Evolutionary conservation across 805 yeast species (phyloP).

Genomic region (Wickerhamiella galacta): DNA sequence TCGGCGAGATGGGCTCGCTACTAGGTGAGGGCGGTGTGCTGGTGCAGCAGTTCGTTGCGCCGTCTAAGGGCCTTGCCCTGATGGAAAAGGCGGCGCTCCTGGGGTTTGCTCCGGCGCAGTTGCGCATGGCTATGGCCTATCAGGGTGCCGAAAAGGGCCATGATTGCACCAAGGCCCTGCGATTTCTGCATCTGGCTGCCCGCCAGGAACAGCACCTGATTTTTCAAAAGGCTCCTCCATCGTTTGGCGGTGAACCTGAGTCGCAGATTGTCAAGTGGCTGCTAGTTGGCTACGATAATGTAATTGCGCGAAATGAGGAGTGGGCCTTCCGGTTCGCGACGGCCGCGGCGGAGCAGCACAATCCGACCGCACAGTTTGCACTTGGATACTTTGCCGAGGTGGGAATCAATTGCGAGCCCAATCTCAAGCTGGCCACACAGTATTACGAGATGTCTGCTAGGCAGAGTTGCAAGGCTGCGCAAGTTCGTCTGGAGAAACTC

Average conservation of each 20-base stretch:
- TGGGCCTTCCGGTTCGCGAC: conserved; percentile 57
- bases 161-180: conserved; percentile 19
- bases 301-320: conserved; percentile 36
- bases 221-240: conserved; percentile 8
- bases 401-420: conserved; percentile 39
- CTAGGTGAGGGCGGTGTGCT: conserved; percentile 2
- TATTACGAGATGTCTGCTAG: conserved; percentile 39
- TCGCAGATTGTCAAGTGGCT: conserved; percentile 39
- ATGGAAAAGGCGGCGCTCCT: conserved; percentile 23
- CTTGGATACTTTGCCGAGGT: conserved; percentile 50
- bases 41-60: conserved; percentile 3
- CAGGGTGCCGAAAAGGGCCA: conserved; percentile 21
- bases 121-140: conserved; percentile 24
- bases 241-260: conserved; percentile 21
- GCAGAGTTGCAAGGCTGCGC: conserved; percentile 28
- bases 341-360: conserved; percentile 43
- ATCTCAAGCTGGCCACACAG: conserved; percentile 28
- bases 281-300: conserved; percentile 45
- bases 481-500: conserved; percentile 15
- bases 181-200: conserved; percentile 22
- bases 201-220: conserved; percentile 20
- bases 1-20: conserved; percentile 20
- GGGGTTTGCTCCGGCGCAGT: conserved; percentile 23
- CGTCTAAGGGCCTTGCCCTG: conserved; percentile 16
- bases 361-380: conserved; percentile 50